phyloP scores from a whole-genome alignment of 1,284 basidiomycete species.

The Schizopora paradoxa region DNA sequence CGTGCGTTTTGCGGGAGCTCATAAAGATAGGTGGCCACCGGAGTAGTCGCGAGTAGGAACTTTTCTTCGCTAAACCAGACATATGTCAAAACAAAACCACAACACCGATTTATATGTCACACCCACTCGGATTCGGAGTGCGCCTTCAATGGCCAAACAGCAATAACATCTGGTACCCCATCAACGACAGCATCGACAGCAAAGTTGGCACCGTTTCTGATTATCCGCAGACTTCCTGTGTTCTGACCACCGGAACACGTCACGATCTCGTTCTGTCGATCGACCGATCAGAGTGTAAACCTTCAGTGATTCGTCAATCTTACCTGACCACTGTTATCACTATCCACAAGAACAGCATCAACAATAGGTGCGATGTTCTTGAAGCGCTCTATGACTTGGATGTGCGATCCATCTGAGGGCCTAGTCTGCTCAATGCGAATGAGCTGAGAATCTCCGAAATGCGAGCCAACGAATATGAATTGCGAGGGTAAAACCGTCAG shows the following conservation, averaged over 20 bases:
- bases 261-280: constrained; percentile 67
- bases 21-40: constrained; percentile 48
- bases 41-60: constrained; percentile 55
- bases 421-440: constrained; percentile 51
- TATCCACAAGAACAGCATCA: constrained; percentile 77
- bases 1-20: too few relatives aligned
- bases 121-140: constrained; percentile 49
- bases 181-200: constrained; percentile 59
- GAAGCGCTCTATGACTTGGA: constrained; percentile 60
- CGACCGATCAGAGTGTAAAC: constrained; percentile 11
- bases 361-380: constrained; percentile 85
- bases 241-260: constrained; percentile 86
- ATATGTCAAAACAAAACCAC: constrained; percentile 10
- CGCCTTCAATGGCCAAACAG: constrained; percentile 61
- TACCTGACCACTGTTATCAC: constrained; percentile 73
- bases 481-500: constrained; percentile 74
- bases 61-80: constrained; percentile 41
- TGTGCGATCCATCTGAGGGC: constrained; percentile 48
- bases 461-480: constrained; percentile 78
- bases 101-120: constrained; percentile 12
- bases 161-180: constrained; percentile 53
- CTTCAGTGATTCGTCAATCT: constrained; percentile 27
- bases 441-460: constrained; percentile 78
- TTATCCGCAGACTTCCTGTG: constrained; percentile 75
- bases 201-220: constrained; percentile 85